Evolutionary conservation across 495 filamentous ascomycete species (phyloP), one percentile per base, ranked within the genome.

Genomic region (Filosporella fistucella): DNA sequence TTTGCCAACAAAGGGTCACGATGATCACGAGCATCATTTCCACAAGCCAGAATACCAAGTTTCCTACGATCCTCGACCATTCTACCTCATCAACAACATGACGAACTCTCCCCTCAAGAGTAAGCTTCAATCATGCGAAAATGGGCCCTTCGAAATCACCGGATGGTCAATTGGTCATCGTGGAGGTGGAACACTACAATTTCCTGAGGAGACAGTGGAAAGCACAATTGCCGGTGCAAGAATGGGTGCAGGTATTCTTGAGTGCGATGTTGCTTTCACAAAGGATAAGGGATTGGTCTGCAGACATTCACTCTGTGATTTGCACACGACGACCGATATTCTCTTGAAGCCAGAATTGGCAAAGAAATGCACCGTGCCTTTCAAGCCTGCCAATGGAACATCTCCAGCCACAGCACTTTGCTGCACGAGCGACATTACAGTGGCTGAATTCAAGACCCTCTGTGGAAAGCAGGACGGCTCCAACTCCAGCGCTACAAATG

Each of bases 231-330:
- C 78, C 2, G 80, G 71, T 10, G 68, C 71, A 0, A 63, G 78
- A 21, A 77, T 77, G 76, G 80, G 79, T n/a, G 79, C 80, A 1
- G 79, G 80, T 17, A 71, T 84, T 51, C 64, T 80, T 18, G 80
- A 84, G 49, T 84, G 80, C 61, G 80, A 84, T 57, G 79, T 81
- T 8, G 64, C 71, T 10, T 84, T 84, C 59, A 82, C 80, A 38
- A 69, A 62, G 36, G 80, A 84, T 59, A 66, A 65, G 22, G 54
- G 76, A 57, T 75, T 84, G 43, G 78, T 84, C 25, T 84, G 80
- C 61, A 74, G 80, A 7, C 80, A 84, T 56, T 68, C 70, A 14
- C 75, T 78, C 33, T 84, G 80, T 62, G 80, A 84, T 55, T 63
- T 84, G 29, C 79, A 82, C 62, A 77, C 70, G 1, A 84, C 80